Conservation (phyloP, 371 early-diverging fungal species). For the Mortierella sp. region DNA sequence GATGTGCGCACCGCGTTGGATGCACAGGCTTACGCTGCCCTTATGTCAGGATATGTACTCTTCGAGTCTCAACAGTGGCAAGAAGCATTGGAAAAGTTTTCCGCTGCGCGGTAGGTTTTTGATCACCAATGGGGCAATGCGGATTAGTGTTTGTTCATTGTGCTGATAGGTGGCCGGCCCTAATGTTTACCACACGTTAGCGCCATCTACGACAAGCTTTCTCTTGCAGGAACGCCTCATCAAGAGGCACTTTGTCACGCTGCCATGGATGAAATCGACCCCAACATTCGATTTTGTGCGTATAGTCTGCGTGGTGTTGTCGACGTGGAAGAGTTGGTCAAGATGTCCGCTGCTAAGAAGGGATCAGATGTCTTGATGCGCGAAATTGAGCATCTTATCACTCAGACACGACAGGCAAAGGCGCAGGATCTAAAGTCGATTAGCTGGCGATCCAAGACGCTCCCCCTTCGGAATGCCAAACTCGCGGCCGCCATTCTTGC, state of each 20-base stretch:
- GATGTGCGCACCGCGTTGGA: conserved; percentile 69
- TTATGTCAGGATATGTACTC: conserved; percentile 72
- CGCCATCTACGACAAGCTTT: conserved; percentile 75
- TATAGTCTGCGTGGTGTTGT: conserved; percentile 69
- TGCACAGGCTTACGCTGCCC: conserved; percentile 78
- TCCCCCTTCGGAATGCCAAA: conserved; percentile 56
- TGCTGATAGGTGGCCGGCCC: too few relatives aligned
- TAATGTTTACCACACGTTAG: too few relatives aligned
- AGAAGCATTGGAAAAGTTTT: conserved; percentile 70
- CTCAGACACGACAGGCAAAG: conserved; percentile 54
- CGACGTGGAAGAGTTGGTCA: conserved; percentile 64
- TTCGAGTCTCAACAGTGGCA: conserved; percentile 81
- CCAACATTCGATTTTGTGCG: conserved; percentile 84
- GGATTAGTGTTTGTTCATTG: too few relatives aligned
- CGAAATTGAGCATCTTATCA: conserved; percentile 56
- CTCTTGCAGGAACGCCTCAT: conserved; percentile 61
- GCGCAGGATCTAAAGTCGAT: conserved; percentile 56
- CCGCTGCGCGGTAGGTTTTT: conserved; percentile 65
- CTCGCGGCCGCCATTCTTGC: conserved; percentile 56
- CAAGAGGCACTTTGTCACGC: conserved; percentile 74
- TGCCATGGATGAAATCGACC: conserved; percentile 81
- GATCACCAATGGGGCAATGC: too few relatives aligned
- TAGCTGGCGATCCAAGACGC: conserved; percentile 58
- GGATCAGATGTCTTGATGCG: conserved; percentile 58
- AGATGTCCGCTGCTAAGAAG: conserved; percentile 56